Evolutionary conservation across 2,329 filamentous ascomycete species (phyloP), one percentile per base, ranked within the genome.

Genomic region (Xylaria sp.): DNA sequence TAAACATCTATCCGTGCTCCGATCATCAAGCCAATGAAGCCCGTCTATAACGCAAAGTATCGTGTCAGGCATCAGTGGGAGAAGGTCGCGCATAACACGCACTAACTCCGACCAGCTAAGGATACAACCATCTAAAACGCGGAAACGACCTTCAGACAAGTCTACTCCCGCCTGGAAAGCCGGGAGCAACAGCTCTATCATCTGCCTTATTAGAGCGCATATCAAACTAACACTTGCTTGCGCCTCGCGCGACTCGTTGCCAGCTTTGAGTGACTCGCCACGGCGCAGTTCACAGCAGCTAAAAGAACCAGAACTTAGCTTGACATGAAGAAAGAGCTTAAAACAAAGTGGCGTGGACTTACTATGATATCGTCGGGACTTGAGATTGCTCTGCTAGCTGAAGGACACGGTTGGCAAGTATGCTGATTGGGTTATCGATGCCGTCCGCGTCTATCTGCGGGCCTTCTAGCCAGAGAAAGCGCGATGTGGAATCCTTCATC

Each of bases 241-340:
- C 18, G 55, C 59, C 20, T 70, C 68, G 1, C 68, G 65, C 20
- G 68, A 63, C 12, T 45, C 48, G 13, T 70, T 65, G 7, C 58
- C 48, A 1, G 50, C n/a, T 53, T 39, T 60, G 4, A 68, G 59
- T n/a, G 7, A 30, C 34, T 68, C 68, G 4, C 65, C 59, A 32
- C 68, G 58, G 10, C 65, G 65, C 28, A 70, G 34, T 20, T 70
- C 65, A 23, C 68, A 70, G 59, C 23, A 66, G n/a, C 65, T 70
- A 39, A 12, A 7, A 1, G 3, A 39, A 12, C 3, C 2, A 25
- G 30, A 4, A 36, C n/a, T 60, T 0, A 56, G 65, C 39, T 28
- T 43, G 2, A 25, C 6, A 15, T 15, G 8, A 28, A 41, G 39
- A 48, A 50, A n/a, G 10, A 15, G 13, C 2, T 36, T 34, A 20